Evolutionary conservation across 1,139 yeast species (phyloP).

Genomic region (Blastobotrys capitulatus): DNA sequence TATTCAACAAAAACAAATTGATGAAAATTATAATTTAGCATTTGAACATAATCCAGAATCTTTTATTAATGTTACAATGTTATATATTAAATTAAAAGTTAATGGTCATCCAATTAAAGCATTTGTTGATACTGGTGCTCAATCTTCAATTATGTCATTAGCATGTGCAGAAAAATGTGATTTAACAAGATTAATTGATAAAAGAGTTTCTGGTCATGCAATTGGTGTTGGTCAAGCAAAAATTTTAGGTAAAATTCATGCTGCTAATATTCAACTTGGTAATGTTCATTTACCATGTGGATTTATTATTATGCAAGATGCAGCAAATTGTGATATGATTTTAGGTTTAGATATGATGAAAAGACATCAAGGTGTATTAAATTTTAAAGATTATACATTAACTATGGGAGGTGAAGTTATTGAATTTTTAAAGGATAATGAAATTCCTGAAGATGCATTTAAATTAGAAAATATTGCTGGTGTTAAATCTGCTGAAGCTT

Average conservation of each 20-base stretch:
- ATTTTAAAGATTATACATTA: conserved; percentile 61
- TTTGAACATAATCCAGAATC: conserved; percentile 87
- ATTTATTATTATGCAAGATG: conserved; percentile 66
- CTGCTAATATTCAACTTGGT: conserved; percentile 80
- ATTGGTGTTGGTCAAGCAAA: conserved; percentile 83
- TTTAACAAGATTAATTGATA: conserved; percentile 70
- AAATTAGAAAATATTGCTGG: neutral
- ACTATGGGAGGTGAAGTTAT: conserved; percentile 68
- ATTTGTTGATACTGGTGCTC: conserved; percentile 96
- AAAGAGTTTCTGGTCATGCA: conserved; percentile 74
- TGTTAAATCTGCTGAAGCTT: neutral
- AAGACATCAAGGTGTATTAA: conserved; percentile 80
- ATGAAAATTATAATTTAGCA: conserved; percentile 74
- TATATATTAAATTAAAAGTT: conserved; percentile 69
- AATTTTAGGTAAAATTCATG: conserved; percentile 80
- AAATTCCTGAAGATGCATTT: conserved; percentile 44
- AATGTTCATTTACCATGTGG: conserved; percentile 66
- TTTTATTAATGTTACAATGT: conserved; percentile 77
- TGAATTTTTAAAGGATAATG: conserved; percentile 66
- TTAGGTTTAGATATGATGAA: conserved; percentile 77
- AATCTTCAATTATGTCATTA: conserved; percentile 76
- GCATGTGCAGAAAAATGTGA: conserved; percentile 69
- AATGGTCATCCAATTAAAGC: conserved; percentile 83
- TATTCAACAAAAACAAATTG: conserved; percentile 66
- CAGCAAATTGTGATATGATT: conserved; percentile 41